phyloP scores from a whole-genome alignment of 148 eudicot species.

The Cornus kousa region DNA sequence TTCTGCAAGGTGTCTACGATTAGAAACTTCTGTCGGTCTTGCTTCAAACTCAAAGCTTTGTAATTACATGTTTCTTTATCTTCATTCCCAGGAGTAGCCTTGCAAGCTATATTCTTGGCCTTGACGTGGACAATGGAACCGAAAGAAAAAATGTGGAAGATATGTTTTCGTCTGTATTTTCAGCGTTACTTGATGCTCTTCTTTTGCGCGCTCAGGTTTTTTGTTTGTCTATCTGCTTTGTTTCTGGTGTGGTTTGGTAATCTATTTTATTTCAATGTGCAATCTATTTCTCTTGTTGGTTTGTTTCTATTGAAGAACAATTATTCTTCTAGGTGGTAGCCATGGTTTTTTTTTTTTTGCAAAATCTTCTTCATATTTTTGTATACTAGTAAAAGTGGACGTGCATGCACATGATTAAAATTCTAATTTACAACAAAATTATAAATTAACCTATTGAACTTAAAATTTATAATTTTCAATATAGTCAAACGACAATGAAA shows the following conservation, averaged over 20 bases:
- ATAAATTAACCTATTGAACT: too few species aligned
- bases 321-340: background rate
- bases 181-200: constrained; percentile 82
- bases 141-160: constrained; percentile 48
- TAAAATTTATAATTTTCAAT: too few species aligned
- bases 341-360: too few species aligned
- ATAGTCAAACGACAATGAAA: too few species aligned
- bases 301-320: constrained; percentile 1
- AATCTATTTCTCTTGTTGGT: background rate
- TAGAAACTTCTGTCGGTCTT: background rate
- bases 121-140: constrained; percentile 42
- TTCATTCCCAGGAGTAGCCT: constrained; percentile 68
- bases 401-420: too few species aligned
- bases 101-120: constrained; percentile 66
- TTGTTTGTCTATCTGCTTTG: constrained; percentile 4
- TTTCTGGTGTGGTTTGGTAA: background rate
- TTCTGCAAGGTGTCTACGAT: background rate
- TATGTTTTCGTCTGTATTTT: constrained; percentile 59
- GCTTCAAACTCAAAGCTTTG: background rate
- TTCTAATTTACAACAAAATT: too few species aligned
- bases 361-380: too few species aligned
- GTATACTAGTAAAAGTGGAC: too few species aligned
- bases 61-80: background rate
- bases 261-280: background rate
- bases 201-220: constrained; percentile 82